phyloP scores from a whole-genome alignment of 1,284 basidiomycete species.

The Trichosporon inkin region DNA sequence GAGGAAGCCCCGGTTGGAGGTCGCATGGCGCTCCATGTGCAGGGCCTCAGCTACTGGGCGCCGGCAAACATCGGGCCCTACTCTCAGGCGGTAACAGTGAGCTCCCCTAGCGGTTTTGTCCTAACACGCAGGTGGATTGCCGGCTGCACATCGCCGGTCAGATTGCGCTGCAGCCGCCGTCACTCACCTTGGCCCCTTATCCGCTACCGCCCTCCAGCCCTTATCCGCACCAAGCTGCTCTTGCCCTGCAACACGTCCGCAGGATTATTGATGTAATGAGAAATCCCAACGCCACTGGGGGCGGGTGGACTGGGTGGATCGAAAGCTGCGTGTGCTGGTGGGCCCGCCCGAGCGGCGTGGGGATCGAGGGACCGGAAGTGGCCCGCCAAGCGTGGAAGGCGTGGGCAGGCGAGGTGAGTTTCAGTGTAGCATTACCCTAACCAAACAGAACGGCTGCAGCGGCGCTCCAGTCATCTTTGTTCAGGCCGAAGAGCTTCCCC shows the following conservation, averaged over 20 bases:
- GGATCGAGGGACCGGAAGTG: constrained; percentile 47
- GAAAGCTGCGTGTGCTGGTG: constrained; percentile 66
- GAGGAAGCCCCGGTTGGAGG: constrained; percentile 3
- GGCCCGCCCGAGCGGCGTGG: constrained; percentile 40
- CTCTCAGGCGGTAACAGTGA: constrained; percentile 80
- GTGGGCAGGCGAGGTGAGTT: constrained; percentile 30
- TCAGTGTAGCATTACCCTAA: constrained; percentile 12
- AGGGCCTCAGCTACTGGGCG: constrained; percentile 95
- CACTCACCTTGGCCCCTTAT: constrained; percentile 63
- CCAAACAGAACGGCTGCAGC: constrained; percentile 29
- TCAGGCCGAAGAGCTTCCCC: constrained; percentile 68
- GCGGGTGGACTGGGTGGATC: constrained; percentile 61
- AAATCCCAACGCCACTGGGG: constrained; percentile 54
- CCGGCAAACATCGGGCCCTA: constrained; percentile 99
- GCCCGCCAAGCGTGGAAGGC: constrained; percentile 54
- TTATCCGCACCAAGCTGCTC: constrained; percentile 54
- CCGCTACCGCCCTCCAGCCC: constrained; percentile 25
- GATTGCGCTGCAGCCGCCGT: constrained; percentile 80
- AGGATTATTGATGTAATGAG: constrained; percentile 63
- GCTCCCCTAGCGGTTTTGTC: constrained; percentile 34
- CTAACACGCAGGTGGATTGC: constrained; percentile 59
- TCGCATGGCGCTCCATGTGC: constrained; percentile 80
- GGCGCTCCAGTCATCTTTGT: constrained; percentile 61
- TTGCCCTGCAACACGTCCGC: constrained; percentile 75
- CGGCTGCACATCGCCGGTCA: constrained; percentile 87